Evolutionary conservation across 208 protist genomes (phyloP), one percentile per base, ranked within the genome.

Genomic region (Crithidia fasciculata): DNA sequence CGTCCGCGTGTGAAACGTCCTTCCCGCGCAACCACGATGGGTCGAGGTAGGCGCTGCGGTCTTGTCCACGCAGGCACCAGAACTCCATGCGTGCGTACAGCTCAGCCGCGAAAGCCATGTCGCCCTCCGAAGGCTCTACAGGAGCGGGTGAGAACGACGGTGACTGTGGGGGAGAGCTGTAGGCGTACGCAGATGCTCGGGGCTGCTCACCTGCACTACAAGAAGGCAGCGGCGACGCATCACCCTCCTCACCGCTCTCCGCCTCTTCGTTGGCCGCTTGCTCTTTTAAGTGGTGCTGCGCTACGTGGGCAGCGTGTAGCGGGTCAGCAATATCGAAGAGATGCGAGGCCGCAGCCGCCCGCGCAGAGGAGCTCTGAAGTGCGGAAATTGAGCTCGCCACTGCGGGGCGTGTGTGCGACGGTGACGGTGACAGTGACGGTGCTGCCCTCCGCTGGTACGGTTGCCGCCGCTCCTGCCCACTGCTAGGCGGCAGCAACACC

Each of bases 1-100:
- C 28, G 28, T 28, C 28, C 28, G 28, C 28, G 28, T 28, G 28
- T 28, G 28, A 28, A 0, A 28, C 28, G 28, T 28, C 57, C 39
- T 19, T 43, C 5, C 28, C 19, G 16, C 55, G 64, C 58, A 15
- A 43, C 69, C 70, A 74, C n/a, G 67, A 73, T 8, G 56, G 60
- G 41, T 84, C 75, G 8, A 80, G 41, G 67, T 86, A 90, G 16
- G 76, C 77, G 19, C 76, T 66, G 5, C 86, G 81, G 56, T 77
- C 78, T 64, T 89, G 81, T 0, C 91, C 91, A 13, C 88, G 86
- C 50, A 85, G 68, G 41, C 74, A 84, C 91, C 91, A 96, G 60
- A 93, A 94, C 49, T 85, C 77, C 18, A 96, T 39, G 0, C 87
- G 87, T 5, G 78, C 75, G 68, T 82, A 81, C 2, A 96, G 69